phyloP scores from a whole-genome alignment of 257 asterid species.

The Vinca minor region DNA sequence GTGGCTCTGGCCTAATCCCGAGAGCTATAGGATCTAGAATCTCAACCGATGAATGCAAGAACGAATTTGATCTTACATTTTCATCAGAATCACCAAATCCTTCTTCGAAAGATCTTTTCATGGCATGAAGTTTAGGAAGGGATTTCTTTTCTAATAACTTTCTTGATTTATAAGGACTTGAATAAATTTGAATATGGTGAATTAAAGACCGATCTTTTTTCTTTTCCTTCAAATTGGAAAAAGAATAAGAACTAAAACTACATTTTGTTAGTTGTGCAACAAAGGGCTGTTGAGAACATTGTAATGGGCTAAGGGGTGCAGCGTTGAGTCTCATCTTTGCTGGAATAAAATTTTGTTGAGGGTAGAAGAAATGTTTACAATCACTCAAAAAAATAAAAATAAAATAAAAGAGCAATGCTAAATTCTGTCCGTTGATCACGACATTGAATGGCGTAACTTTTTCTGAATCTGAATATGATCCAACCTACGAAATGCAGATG shows the following conservation, averaged over 20 bases:
- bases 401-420: not conserved
- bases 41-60: conserved; percentile 36
- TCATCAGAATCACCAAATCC: conserved; percentile 24
- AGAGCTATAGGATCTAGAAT: conserved; percentile 74
- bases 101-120: conserved; percentile 30
- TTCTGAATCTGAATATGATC: not conserved
- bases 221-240: not conserved
- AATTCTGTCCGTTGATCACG: not conserved
- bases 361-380: not conserved
- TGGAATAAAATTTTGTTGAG: not conserved
- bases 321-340: not conserved
- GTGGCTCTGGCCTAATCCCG: conserved; percentile 70
- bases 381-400: not conserved
- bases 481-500: not conserved
- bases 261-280: not conserved
- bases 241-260: not conserved
- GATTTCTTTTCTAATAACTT: not conserved
- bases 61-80: conserved; percentile 9
- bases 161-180: not conserved
- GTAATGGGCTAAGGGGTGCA: not conserved
- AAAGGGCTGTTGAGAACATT: not conserved
- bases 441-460: not conserved
- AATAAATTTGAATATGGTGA: not conserved
- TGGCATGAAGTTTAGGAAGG: not conserved
- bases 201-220: not conserved